Percentiles rank a stretch among this genome's conserved stretches.
Conservation (phyloP, 2,329 filamentous ascomycete genomes). For the Teratosphaeria pseudoeucalypti region DNA sequence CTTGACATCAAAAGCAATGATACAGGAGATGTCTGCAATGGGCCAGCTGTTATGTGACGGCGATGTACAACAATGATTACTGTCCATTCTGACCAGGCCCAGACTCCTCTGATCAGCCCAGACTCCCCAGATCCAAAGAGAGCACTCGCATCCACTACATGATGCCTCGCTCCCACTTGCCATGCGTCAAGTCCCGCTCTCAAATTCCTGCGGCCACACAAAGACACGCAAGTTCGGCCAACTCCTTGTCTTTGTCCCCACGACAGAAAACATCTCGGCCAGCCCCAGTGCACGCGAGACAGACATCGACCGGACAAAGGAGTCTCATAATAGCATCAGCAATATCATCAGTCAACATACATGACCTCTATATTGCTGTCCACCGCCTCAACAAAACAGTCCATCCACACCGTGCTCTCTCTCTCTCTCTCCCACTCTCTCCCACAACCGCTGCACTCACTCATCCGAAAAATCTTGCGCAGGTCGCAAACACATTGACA, state of each 20-base stretch:
- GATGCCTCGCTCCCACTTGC: neutral
- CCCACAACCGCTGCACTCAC: neutral
- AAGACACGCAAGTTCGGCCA: neutral
- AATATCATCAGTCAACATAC: neutral
- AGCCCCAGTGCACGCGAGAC: neutral
- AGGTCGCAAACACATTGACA: neutral
- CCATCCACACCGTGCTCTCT: neutral
- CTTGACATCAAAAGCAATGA: neutral
- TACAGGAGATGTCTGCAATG: no score
- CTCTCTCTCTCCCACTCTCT: neutral
- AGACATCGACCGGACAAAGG: neutral
- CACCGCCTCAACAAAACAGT: neutral
- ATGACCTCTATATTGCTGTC: neutral
- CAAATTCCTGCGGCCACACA: neutral
- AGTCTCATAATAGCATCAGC: conserved; percentile 1
- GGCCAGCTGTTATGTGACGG: no score
- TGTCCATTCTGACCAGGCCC: neutral
- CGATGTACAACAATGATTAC: no score
- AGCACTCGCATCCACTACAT: neutral
- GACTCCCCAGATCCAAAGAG: no score
- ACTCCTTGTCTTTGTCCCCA: neutral
- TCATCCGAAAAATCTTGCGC: neutral
- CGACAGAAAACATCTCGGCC: neutral
- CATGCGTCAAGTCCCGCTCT: neutral
- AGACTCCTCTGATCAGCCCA: neutral